phyloP scores from a whole-genome alignment of 129 eudicot species.

The Centella asiatica region DNA sequence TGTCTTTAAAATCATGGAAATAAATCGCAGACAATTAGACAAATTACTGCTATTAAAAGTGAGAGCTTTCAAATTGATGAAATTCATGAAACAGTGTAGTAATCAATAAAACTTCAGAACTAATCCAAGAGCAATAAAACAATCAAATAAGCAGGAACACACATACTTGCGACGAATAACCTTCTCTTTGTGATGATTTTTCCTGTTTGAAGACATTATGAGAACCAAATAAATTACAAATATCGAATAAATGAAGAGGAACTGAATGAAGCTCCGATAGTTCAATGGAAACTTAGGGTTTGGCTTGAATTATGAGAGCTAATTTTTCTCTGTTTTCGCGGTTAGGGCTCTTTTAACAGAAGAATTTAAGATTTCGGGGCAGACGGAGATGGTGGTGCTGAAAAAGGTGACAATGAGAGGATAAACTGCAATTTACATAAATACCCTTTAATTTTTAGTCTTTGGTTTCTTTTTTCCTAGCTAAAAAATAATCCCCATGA shows the following conservation, averaged over 20 bases:
- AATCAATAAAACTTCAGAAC: neutral
- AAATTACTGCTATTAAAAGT: no score
- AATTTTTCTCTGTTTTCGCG: neutral
- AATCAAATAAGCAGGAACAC: neutral
- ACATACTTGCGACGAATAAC: constrained; percentile 50
- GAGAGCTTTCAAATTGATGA: no score
- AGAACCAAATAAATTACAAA: neutral
- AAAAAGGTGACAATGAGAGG: neutral
- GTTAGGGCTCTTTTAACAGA: constrained; percentile 1
- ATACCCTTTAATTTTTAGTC: no score
- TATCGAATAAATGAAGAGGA: neutral
- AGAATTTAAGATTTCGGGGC: neutral
- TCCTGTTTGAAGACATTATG: constrained; percentile 13
- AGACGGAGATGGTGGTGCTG: no score
- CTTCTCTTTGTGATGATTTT: constrained; percentile 48
- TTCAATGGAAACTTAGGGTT: no score
- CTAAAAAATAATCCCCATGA: no score
- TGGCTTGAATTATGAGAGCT: neutral
- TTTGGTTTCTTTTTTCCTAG: no score
- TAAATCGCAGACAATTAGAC: neutral
- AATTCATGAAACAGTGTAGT: no score
- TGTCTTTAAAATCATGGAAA: neutral
- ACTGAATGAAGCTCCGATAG: no score
- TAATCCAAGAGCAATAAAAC: neutral
- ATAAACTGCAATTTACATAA: neutral